These are phyloP conservation scores for Ascochyta viciae-villosae DNA, from an alignment of 2,329 filamentous ascomycete genomes.

Conservation along the genomic window DNA sequence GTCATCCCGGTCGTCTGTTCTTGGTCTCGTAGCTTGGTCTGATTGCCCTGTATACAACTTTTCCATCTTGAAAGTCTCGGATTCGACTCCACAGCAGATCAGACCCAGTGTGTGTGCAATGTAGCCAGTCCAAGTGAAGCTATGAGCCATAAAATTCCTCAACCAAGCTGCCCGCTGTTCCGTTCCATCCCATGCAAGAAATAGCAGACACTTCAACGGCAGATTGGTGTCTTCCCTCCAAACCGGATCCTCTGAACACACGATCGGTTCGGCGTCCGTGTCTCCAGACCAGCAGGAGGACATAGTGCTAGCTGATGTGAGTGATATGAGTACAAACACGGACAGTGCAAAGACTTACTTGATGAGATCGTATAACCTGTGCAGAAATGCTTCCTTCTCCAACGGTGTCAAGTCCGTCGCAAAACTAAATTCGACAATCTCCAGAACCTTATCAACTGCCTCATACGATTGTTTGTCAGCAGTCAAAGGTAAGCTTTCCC, in stretches of 20 bases:
- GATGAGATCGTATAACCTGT: too few species aligned
- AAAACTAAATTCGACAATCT: too few species aligned
- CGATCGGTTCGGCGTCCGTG: not conserved
- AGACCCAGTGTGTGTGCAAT: not conserved
- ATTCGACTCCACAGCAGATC: not conserved
- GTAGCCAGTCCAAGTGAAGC: constrained; percentile 2
- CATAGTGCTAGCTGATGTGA: constrained; percentile 4
- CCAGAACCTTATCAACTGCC: too few species aligned
- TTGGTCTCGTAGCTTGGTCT: not conserved
- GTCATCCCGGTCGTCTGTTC: not conserved
- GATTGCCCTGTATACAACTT: not conserved
- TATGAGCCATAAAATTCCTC: constrained; percentile 6
- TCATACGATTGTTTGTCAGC: too few species aligned
- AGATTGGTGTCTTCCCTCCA: not conserved
- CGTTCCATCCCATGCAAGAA: constrained; percentile 9
- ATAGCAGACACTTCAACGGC: not conserved
- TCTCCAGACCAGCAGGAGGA: constrained; percentile 5
- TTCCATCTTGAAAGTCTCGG: not conserved
- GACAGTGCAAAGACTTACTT: too few species aligned
- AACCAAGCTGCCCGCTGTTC: constrained; percentile 12
- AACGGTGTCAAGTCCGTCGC: too few species aligned
- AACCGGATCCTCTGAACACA: constrained; percentile 2
- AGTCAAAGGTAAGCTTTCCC: not conserved
- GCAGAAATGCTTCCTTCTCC: too few species aligned
- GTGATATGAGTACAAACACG: not conserved